These are phyloP conservation scores for Moesziomyces sp. DNA, from an alignment of 1,284 basidiomycete genomes.

Conservation along the genomic window DNA sequence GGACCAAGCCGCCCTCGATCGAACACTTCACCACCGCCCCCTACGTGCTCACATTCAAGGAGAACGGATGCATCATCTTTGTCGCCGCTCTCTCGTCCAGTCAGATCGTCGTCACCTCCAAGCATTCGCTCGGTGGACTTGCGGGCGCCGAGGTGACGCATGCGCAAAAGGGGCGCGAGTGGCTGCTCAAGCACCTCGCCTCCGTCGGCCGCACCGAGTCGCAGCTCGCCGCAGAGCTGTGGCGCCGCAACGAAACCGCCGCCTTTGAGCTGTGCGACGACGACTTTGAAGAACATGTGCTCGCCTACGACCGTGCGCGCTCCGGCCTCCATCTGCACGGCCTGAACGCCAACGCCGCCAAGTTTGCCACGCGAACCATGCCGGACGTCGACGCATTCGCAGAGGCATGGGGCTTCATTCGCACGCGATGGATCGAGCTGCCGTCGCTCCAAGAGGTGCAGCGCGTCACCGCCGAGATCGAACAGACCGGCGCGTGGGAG, in stretches of 20 bases:
- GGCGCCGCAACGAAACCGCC: constrained; percentile 87
- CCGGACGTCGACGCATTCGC: constrained; percentile 80
- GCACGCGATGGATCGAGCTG: constrained; percentile 76
- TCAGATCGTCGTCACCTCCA: constrained; percentile 87
- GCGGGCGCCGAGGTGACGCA: constrained; percentile 71
- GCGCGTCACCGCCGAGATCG: constrained; percentile 77
- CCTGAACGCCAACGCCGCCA: constrained; percentile 79
- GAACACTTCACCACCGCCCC: constrained; percentile 77
- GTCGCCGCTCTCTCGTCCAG: constrained; percentile 83
- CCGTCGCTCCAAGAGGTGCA: constrained; percentile 78
- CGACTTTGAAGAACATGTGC: constrained; percentile 95
- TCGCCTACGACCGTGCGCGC: constrained; percentile 81
- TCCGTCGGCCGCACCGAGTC: constrained; percentile 76
- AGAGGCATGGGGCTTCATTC: constrained; percentile 88
- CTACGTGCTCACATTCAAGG: constrained; percentile 91
- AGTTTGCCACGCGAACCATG: constrained; percentile 75
- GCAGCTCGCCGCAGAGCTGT: constrained; percentile 80
- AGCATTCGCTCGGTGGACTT: constrained; percentile 73
- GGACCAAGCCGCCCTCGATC: constrained; percentile 74
- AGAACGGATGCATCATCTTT: constrained; percentile 98
- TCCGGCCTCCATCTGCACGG: constrained; percentile 90
- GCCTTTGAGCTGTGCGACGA: constrained; percentile 90
- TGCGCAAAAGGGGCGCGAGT: constrained; percentile 81
- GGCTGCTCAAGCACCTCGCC: constrained; percentile 81
- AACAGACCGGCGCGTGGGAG: constrained; percentile 79